Conservation (phyloP, 2,329 filamentous ascomycete genomes). For the Botrytis elliptica region DNA sequence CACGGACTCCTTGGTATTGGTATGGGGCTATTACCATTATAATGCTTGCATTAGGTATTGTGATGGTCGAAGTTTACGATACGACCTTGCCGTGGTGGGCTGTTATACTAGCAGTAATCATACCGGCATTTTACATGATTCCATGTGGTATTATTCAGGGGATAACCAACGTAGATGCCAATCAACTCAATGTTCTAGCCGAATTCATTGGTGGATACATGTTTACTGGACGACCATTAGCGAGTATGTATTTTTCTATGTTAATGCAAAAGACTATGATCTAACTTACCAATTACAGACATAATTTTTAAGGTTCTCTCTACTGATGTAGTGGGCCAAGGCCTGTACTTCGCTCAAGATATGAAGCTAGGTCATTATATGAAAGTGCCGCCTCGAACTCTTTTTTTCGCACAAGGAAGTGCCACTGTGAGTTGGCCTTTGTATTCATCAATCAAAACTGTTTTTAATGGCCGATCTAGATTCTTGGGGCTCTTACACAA, state of each 20-base stretch:
- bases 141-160: constrained; percentile 43
- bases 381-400: constrained; percentile 30
- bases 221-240: constrained; percentile 53
- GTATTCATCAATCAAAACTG: not conserved
- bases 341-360: constrained; percentile 47
- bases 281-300: constrained; percentile 62
- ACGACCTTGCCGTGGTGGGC: constrained; percentile 56
- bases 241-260: constrained; percentile 61
- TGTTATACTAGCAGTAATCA: constrained; percentile 45
- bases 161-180: constrained; percentile 49
- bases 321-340: constrained; percentile 45
- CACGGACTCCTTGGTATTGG: constrained; percentile 57
- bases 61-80: constrained; percentile 38
- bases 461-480: not conserved
- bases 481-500: constrained; percentile 66
- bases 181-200: constrained; percentile 49
- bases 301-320: constrained; percentile 71
- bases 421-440: constrained; percentile 56
- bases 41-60: constrained; percentile 37
- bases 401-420: constrained; percentile 50
- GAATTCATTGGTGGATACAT: constrained; percentile 42
- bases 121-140: constrained; percentile 44
- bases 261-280: not conserved
- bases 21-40: constrained; percentile 42
- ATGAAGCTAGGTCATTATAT: constrained; percentile 53